Evolutionary conservation across 192 early-diverging fungal species (phyloP), one percentile per base, ranked within the genome.

Genomic region (Mortierella claussenii): DNA sequence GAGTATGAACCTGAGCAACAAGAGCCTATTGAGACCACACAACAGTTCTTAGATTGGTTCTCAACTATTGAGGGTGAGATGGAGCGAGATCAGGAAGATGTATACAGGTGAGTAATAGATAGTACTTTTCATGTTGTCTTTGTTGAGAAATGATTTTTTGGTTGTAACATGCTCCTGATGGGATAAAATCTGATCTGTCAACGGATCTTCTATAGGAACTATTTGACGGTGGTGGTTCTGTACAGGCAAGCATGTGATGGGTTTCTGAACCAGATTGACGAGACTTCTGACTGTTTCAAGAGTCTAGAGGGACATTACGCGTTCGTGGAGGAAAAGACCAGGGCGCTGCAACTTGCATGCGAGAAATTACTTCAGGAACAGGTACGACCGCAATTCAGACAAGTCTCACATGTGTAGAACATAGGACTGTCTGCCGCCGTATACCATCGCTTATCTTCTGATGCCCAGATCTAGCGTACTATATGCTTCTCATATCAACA

Each of bases 1-100:
- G 78, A 75, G 0, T 24, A 70, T 9, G 73, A 69, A 2, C 51
- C 80, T 37, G 85, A 79, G 26, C 58, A 80, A 27, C 48, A 69
- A 15, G 84, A 81, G 73, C 85, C 92, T 2, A 92, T 98, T 40
- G 91, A 96, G 49, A 97, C 90, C 2, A 90, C 92, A 0, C 93
- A 95, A 28, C 90, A 98, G 82, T 99, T 99, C 60, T 88, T 98
- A 56, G 90, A 94, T 62, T 99, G 97, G 97, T 97, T 96, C 81
- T 83, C 92, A 18, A 65, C 55, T 12, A 87, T 93, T 7, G 95
- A 98, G 70, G 67, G 80, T 32, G 87, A 92, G 43, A 91, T 97
- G 89, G 93, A 95, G 53, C 83, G 90, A 55, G 95, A 92, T 59
- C 93, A 93, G 63, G 95, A 95, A 63, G 93, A 94, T 63, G 82